Evolutionary conservation across 2,329 filamentous ascomycete genomes (phyloP).

Genomic region (Passalora sequoiae): DNA sequence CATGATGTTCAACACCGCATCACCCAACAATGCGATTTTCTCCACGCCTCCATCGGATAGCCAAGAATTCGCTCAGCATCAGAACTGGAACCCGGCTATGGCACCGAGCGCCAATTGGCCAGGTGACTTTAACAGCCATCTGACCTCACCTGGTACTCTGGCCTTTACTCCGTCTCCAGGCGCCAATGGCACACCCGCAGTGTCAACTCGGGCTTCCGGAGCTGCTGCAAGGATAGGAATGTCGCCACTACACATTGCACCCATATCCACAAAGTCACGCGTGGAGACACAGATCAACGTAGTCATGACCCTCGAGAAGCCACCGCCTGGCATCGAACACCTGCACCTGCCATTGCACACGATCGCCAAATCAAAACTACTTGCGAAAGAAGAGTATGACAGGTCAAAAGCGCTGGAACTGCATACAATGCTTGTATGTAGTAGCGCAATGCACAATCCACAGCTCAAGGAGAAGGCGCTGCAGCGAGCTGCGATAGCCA

Average conservation of each 20-base stretch:
- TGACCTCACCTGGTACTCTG: conserved; percentile 31
- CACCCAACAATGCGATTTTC: conserved; percentile 34
- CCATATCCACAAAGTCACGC: conserved; percentile 63
- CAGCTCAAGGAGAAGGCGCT: conserved; percentile 64
- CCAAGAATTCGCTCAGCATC: conserved; percentile 30
- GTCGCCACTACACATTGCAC: conserved; percentile 34
- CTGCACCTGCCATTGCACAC: conserved; percentile 84
- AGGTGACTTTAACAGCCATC: conserved; percentile 29
- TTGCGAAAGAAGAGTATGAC: conserved; percentile 66
- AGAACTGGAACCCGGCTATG: conserved; percentile 25
- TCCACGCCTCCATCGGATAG: conserved; percentile 36
- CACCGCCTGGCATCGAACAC: conserved; percentile 70
- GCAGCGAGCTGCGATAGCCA: conserved; percentile 49
- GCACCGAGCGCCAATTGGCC: conserved; percentile 33
- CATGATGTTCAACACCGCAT: conserved; percentile 30
- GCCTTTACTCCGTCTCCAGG: conserved; percentile 35
- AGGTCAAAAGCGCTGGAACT: conserved; percentile 72
- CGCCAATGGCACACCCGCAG: conserved; percentile 26
- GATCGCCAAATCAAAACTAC: conserved; percentile 88
- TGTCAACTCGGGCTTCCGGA: conserved; percentile 10
- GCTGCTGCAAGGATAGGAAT: conserved; percentile 20
- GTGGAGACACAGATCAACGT: conserved; percentile 97
- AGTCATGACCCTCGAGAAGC: conserved; percentile 68
- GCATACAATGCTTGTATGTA: conserved; percentile 78
- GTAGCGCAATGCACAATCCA: conserved; percentile 78